These are phyloP conservation scores for Paraurostyla sp. DNA, from an alignment of 73 alveolate genomes.

Conservation along the genomic window DNA sequence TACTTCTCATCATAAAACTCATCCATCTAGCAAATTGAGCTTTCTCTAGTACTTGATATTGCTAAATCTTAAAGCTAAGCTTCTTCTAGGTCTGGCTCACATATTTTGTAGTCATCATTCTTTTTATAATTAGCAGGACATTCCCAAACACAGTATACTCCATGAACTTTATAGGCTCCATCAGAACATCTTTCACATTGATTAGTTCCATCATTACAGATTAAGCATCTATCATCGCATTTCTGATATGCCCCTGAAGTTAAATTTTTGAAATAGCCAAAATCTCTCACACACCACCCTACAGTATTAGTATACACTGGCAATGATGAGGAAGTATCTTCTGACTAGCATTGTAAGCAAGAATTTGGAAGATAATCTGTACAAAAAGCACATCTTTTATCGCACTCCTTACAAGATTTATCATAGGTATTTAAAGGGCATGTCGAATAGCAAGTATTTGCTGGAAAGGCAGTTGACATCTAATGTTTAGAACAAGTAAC, in stretches of 20 bases:
- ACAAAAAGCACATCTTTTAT: conserved; percentile 9
- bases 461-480: not conserved
- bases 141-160: conserved; percentile 36
- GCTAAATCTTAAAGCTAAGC: not conserved
- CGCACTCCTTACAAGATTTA: conserved; percentile 5
- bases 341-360: not conserved
- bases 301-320: not conserved
- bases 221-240: conserved; percentile 32
- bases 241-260: not conserved
- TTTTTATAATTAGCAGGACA: conserved; percentile 24
- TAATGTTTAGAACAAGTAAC: conserved; percentile 1
- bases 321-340: not conserved
- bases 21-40: not conserved
- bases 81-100: conserved; percentile 1
- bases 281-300: conserved; percentile 20
- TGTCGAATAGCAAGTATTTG: conserved; percentile 26
- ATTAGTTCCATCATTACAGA: conserved; percentile 22
- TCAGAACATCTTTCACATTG: conserved; percentile 12
- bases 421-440: conserved; percentile 23
- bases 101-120: not conserved
- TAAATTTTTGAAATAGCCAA: conserved; percentile 2
- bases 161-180: conserved; percentile 47
- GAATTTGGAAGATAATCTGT: conserved; percentile 12
- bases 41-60: not conserved
- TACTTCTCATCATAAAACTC: not conserved